Base-by-base conservation (phyloP, 2,329 filamentous ascomycete genomes). In the Fusarium algeriense region DNA sequence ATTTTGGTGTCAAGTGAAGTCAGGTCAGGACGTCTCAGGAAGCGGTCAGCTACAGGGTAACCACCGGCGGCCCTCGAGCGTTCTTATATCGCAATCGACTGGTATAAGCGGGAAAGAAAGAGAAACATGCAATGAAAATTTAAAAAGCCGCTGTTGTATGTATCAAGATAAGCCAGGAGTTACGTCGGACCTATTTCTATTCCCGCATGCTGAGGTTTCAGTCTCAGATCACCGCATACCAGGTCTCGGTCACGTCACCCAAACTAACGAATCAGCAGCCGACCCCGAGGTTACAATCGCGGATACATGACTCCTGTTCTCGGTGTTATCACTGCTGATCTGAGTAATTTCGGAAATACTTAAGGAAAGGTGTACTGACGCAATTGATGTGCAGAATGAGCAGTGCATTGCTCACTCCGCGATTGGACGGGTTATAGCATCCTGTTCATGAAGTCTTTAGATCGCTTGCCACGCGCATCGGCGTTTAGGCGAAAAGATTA, bases 161-260 rank as follows among this genome's bases (percentile, higher is more conserved):
- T 23, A 23, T 23, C 23, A 23, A 23, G 23, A 23, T 5, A 4
- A 23, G 23, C 5, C 23, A 23, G 23, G 23, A 23, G 23, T 23
- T 23, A 5, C 23, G 23, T 50, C 49, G 49, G 13, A 7, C 11
- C 2, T 30, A 40, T 1, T 53, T 41, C 2, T 53, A 13, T 30
- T 0, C 1, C 49, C 35, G 35, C 0, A 4, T 30, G 3, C 0
- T 19, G 2, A 19, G 15, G 19, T 28, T 11, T 4, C 11, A 23
- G 5, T 23, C 23, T 1, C 6, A 1, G 10, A 71, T 65, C 69
- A 71, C 69, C 65, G 45, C 60, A 72, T 71, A 71, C 56, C 0
- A 43, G 64, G 64, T 59, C n/a, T 17, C 6, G 11, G 64, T 71
- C 69, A 71, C 69, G 69, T 72, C 69, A 71, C 20, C 56, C 26